A percentile compares a stretch with the other conserved stretches of the same genome.
These are phyloP conservation scores for Acanthamoeba lenticulata DNA, from an alignment of 208 protist genomes.

Conservation along the genomic window DNA sequence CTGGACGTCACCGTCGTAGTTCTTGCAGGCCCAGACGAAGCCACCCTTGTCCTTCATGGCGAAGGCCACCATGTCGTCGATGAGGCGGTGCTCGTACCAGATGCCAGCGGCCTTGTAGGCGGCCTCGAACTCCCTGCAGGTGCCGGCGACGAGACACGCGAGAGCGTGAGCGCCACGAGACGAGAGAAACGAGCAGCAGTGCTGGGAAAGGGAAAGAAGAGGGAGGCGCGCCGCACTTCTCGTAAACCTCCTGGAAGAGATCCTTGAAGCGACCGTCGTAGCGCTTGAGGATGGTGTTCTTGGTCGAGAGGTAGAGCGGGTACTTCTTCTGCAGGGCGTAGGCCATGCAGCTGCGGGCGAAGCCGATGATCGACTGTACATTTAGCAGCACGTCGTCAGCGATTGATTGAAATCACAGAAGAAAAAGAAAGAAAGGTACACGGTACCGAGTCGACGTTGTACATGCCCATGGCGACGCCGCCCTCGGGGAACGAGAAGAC, in stretches of 20 bases:
- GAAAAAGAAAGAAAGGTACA: neutral
- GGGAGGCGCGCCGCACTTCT: neutral
- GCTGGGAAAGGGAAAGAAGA: neutral
- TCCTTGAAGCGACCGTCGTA: slow-evolving; percentile 98
- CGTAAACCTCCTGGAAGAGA: slow-evolving; percentile 96
- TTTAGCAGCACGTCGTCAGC: too few species aligned
- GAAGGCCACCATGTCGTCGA: slow-evolving; percentile 97
- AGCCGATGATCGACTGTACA: slow-evolving; percentile 95
- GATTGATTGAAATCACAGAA: neutral
- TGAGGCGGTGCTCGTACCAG: slow-evolving; percentile 93
- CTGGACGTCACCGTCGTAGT: slow-evolving; percentile 99
- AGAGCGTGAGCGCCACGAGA: too few species aligned
- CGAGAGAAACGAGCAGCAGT: too few species aligned
- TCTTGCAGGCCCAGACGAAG: slow-evolving; percentile 98
- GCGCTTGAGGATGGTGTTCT: slow-evolving; percentile 98
- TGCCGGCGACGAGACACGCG: too few species aligned
- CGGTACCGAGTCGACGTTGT: slow-evolving; percentile 92
- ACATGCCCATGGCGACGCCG: slow-evolving; percentile 95
- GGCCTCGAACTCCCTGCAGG: slow-evolving; percentile 67
- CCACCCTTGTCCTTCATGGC: slow-evolving; percentile 84
- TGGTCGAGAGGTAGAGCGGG: slow-evolving; percentile 95
- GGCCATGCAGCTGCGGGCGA: slow-evolving; percentile 95
- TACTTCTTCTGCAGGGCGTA: slow-evolving; percentile 93
- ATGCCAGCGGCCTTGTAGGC: neutral
- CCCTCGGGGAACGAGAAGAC: slow-evolving; percentile 91